These are phyloP conservation scores for Myriosclerotinia scirpicola DNA, from an alignment of 2,329 filamentous ascomycete species.

Conservation along the genomic window DNA sequence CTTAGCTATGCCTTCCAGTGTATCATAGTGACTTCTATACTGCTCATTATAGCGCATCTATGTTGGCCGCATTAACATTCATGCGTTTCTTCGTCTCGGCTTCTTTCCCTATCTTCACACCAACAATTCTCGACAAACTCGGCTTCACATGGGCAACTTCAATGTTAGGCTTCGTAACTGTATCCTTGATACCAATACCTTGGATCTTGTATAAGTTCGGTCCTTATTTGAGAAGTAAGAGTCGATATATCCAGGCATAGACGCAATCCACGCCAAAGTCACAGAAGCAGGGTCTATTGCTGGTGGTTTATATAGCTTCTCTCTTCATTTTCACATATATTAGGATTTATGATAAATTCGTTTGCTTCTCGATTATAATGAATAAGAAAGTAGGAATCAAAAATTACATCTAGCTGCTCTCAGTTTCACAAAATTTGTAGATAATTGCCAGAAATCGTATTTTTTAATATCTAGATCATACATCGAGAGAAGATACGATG, in stretches of 20 bases:
- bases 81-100: constrained; percentile 35
- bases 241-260: constrained; percentile 31
- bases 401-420: too few species aligned
- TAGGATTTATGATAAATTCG: too few species aligned
- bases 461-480: too few species aligned
- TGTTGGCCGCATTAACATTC: constrained; percentile 17
- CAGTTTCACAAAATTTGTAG: too few species aligned
- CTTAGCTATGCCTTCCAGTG: constrained; percentile 15
- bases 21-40: constrained; percentile 21
- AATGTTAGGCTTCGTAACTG: constrained; percentile 46
- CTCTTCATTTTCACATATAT: too few species aligned
- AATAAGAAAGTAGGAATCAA: too few species aligned
- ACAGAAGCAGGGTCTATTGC: too few species aligned
- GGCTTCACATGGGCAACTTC: constrained; percentile 47
- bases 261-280: too few species aligned
- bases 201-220: constrained; percentile 47
- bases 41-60: constrained; percentile 17
- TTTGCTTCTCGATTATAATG: too few species aligned
- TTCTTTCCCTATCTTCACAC: constrained; percentile 39
- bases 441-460: too few species aligned
- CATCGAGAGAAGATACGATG: too few species aligned
- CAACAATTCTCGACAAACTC: constrained; percentile 50
- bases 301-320: too few species aligned
- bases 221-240: constrained; percentile 40
- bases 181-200: constrained; percentile 46